These are phyloP conservation scores for Avena sativa DNA, from an alignment of 176 grass and related monocot species.

Conservation along the genomic window DNA sequence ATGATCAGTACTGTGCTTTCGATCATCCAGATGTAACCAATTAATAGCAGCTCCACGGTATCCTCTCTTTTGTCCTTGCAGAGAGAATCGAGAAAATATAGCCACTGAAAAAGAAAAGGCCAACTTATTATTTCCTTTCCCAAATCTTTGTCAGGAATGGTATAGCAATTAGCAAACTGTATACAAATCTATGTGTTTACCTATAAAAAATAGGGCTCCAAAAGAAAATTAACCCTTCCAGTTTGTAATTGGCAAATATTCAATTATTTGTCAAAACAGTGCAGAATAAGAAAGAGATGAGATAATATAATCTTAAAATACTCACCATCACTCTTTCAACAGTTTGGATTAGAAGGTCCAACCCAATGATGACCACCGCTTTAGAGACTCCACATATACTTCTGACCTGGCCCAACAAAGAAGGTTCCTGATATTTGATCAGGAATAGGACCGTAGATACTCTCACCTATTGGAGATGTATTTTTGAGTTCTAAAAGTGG, in stretches of 20 bases:
- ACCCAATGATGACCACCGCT: constrained; percentile 62
- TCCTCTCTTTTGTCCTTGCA: constrained; percentile 31
- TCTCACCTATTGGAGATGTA: constrained; percentile 50
- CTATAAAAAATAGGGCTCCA: neutral
- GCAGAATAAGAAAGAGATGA: neutral
- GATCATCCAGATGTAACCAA: constrained; percentile 75
- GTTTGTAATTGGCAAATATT: neutral
- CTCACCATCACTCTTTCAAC: constrained; percentile 68
- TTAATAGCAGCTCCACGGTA: constrained; percentile 52
- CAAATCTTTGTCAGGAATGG: too few species aligned
- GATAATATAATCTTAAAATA: neutral
- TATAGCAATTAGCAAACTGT: too few species aligned
- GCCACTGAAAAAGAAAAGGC: constrained; percentile 48
- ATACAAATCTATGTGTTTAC: neutral
- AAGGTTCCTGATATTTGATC: constrained; percentile 71
- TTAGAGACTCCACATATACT: constrained; percentile 45
- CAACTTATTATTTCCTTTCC: too few species aligned
- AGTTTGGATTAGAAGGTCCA: constrained; percentile 52
- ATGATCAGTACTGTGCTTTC: constrained; percentile 50
- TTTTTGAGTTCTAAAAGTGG: too few species aligned
- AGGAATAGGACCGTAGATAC: constrained; percentile 62
- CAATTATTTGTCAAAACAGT: neutral
- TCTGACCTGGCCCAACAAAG: constrained; percentile 71
- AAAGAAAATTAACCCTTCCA: neutral
- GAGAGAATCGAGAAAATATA: constrained; percentile 53